A percentile compares a stretch with the other conserved stretches of the same genome.
Conservation (phyloP, 2,329 filamentous ascomycete genomes). For the Ophiostoma quercus region DNA sequence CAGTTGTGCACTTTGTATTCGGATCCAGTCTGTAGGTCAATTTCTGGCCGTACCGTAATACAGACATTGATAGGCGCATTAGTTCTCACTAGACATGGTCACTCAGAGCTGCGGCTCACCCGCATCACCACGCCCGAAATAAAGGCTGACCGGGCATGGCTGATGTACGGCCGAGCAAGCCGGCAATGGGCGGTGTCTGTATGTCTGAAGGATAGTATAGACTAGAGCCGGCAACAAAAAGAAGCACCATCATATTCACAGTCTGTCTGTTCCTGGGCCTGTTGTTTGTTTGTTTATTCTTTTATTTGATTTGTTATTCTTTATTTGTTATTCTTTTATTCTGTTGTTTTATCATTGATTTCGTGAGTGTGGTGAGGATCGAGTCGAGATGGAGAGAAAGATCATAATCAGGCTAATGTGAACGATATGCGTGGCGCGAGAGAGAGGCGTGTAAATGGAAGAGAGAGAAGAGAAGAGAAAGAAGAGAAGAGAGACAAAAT, state of each 20-base stretch:
- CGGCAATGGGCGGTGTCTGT: not conserved
- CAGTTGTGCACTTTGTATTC: not conserved
- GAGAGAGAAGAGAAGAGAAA: constrained; percentile 11
- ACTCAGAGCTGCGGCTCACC: not conserved
- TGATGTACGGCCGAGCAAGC: not conserved
- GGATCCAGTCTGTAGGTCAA: too few species aligned
- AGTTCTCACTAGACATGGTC: not conserved
- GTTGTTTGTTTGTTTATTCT: not conserved
- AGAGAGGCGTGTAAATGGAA: not conserved
- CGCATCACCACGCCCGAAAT: not conserved
- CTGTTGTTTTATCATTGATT: not conserved
- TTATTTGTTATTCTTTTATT: not conserved
- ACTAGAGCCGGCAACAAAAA: too few species aligned
- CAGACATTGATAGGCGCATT: not conserved
- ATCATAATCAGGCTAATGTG: not conserved
- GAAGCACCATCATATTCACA: too few species aligned
- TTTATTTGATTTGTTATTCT: not conserved
- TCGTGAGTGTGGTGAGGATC: not conserved
- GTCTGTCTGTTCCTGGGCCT: too few species aligned
- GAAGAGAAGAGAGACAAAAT: constrained; percentile 11
- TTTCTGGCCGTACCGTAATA: too few species aligned
- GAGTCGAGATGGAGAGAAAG: not conserved
- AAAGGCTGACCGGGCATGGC: not conserved
- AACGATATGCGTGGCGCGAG: not conserved
- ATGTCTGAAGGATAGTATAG: too few species aligned